phyloP scores from a whole-genome alignment of 1,284 basidiomycete genomes.

The Exsudoporus floridanus region DNA sequence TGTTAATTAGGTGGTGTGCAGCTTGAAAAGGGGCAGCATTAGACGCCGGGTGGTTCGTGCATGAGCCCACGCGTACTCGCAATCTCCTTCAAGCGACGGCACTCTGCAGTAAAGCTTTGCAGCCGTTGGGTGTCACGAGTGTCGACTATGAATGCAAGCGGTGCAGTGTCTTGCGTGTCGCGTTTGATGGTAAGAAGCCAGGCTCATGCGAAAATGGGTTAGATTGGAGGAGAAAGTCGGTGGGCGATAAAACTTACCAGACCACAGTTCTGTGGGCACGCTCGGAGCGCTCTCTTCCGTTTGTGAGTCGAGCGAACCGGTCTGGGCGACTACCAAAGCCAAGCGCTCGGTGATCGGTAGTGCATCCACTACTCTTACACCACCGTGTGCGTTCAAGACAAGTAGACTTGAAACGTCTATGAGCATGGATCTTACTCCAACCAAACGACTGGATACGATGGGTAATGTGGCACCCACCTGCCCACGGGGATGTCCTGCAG shows the following conservation, averaged over 20 bases:
- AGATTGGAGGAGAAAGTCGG: not conserved
- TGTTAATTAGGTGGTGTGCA: not conserved
- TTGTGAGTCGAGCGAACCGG: constrained; percentile 5
- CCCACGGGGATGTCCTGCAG: constrained; percentile 20
- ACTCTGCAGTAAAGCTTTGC: constrained; percentile 24
- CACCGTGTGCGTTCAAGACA: constrained; percentile 10
- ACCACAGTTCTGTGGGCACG: constrained; percentile 8
- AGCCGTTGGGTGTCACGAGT: constrained; percentile 17
- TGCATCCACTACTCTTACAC: constrained; percentile 10
- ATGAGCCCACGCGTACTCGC: constrained; percentile 16
- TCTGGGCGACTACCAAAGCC: constrained; percentile 27
- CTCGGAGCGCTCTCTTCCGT: not conserved
- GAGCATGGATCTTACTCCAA: not conserved
- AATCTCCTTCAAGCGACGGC: constrained; percentile 31
- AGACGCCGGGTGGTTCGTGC: not conserved
- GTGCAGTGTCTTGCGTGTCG: constrained; percentile 11
- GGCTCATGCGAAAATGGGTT: constrained; percentile 13
- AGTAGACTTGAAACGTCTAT: constrained; percentile 19
- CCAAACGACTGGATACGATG: not conserved
- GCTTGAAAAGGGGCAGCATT: constrained; percentile 17
- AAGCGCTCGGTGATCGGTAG: constrained; percentile 27
- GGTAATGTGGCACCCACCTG: constrained; percentile 17
- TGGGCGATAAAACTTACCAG: constrained; percentile 18
- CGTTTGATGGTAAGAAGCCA: constrained; percentile 27
- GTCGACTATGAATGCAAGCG: constrained; percentile 16